Conservation (phyloP, 768 basidiomycete species). For the Polyporus arcularius region DNA sequence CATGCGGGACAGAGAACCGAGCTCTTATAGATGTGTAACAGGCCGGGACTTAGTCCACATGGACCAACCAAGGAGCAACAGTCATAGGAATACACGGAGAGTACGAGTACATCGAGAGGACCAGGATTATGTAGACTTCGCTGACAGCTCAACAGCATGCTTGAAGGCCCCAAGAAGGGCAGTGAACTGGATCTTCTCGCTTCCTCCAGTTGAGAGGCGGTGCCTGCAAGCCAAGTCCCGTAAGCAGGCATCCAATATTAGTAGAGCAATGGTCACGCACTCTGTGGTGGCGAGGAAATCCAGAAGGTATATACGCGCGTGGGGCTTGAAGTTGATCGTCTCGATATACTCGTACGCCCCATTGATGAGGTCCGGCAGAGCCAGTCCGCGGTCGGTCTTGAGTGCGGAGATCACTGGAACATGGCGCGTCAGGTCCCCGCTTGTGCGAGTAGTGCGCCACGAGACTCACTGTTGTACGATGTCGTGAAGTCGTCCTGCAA, state of each 20-base stretch:
- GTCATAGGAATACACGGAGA: no score
- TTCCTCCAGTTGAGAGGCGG: conserved; percentile 88
- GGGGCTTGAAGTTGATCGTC: conserved; percentile 81
- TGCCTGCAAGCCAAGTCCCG: conserved; percentile 54
- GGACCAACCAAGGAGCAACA: no score
- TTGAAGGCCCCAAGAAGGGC: conserved; percentile 93
- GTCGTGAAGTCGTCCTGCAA: conserved; percentile 94
- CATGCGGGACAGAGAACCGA: no score
- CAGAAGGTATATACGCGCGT: conserved; percentile 86
- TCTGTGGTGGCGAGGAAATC: conserved; percentile 96
- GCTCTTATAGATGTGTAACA: no score
- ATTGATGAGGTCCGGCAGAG: conserved; percentile 89
- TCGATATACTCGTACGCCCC: conserved; percentile 92
- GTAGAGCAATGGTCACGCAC: conserved; percentile 48
- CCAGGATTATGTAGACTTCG: conserved; percentile 34
- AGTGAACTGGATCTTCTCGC: conserved; percentile 91
- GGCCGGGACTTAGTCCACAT: no score
- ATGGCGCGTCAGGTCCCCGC: not conserved
- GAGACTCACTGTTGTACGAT: conserved; percentile 69
- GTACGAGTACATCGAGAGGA: no score
- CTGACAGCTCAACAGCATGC: conserved; percentile 78
- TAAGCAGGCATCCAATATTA: not conserved
- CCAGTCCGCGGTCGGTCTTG: conserved; percentile 91
- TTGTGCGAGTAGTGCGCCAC: not conserved
- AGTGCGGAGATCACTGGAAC: conserved; percentile 76